phyloP scores from a whole-genome alignment of 495 filamentous ascomycete species.

The Talaromyces proteolyticus region DNA sequence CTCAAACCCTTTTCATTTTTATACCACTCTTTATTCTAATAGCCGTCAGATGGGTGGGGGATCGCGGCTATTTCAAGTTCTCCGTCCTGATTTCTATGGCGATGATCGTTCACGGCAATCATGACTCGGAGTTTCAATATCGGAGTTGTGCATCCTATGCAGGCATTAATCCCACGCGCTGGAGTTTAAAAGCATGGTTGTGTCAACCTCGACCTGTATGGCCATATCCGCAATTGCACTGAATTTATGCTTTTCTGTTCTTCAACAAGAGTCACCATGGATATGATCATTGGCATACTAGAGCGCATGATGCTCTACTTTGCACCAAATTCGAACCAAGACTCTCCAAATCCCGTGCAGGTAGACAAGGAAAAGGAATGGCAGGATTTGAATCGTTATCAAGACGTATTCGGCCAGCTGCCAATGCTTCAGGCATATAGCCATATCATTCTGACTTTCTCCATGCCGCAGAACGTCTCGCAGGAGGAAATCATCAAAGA shows the following conservation, averaged over 20 bases:
- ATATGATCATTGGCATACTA: neutral
- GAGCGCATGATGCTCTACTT: neutral
- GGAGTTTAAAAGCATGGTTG: no score
- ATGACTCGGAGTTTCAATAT: neutral
- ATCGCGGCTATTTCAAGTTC: no score
- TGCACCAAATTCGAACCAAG: neutral
- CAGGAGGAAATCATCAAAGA: conserved; percentile 10
- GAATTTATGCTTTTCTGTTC: neutral
- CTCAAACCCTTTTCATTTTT: no score
- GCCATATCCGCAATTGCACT: no score
- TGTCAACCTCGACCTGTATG: no score
- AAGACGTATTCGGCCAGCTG: conserved; percentile 31
- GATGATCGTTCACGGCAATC: no score
- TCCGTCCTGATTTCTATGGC: no score
- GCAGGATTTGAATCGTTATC: conserved; percentile 4
- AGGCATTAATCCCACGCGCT: no score
- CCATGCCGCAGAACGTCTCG: conserved; percentile 10
- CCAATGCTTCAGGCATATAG: conserved; percentile 33
- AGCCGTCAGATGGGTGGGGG: no score
- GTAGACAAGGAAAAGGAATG: neutral
- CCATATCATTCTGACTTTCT: conserved; percentile 24
- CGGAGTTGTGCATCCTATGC: neutral
- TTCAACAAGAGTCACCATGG: neutral
- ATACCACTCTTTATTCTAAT: no score
- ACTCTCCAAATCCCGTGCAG: neutral